These are phyloP conservation scores for Eutypa lata DNA, from an alignment of 2,329 filamentous ascomycete species.

Conservation along the genomic window DNA sequence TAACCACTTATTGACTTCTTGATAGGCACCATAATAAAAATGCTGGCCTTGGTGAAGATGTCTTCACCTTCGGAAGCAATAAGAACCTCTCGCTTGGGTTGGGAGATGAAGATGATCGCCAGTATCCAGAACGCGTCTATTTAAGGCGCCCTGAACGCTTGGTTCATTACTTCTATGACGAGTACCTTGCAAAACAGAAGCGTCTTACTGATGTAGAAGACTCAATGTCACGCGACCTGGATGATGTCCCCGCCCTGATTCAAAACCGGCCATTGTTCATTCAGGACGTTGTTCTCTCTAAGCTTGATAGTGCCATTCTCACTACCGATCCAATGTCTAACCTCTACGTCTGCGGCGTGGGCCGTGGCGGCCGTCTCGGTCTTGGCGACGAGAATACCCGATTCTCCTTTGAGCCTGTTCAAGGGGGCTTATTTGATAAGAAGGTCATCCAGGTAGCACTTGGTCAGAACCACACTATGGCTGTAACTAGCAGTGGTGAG, in stretches of 20 bases:
- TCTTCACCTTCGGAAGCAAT: conserved; percentile 94
- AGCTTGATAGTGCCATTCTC: conserved; percentile 84
- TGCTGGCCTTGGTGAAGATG: conserved; percentile 65
- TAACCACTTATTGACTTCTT: conserved; percentile 27
- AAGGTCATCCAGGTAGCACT: conserved; percentile 76
- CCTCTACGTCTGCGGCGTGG: conserved; percentile 88
- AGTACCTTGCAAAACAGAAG: conserved; percentile 53
- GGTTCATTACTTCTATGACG: conserved; percentile 68
- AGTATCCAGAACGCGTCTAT: conserved; percentile 82
- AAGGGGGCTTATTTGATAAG: conserved; percentile 71
- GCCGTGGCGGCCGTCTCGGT: conserved; percentile 83
- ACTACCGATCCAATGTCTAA: conserved; percentile 87
- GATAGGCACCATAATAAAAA: conserved; percentile 23
- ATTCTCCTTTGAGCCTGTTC: conserved; percentile 81
- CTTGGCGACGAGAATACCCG: conserved; percentile 86
- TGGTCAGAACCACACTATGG: conserved; percentile 88
- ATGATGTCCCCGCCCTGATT: conserved; percentile 69
- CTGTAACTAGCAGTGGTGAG: conserved; percentile 80
- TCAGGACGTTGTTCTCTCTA: conserved; percentile 82
- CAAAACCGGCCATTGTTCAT: conserved; percentile 70
- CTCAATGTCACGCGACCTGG: conserved; percentile 27
- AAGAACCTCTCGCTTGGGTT: conserved; percentile 91
- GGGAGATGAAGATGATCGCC: conserved; percentile 92
- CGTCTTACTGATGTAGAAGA: conserved; percentile 25
- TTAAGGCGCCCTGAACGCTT: conserved; percentile 76